Percentiles rank a stretch among this genome's conserved stretches.
phyloP scores from a whole-genome alignment of 768 basidiomycete genomes.

The Tylopilus rubrobrunneus region DNA sequence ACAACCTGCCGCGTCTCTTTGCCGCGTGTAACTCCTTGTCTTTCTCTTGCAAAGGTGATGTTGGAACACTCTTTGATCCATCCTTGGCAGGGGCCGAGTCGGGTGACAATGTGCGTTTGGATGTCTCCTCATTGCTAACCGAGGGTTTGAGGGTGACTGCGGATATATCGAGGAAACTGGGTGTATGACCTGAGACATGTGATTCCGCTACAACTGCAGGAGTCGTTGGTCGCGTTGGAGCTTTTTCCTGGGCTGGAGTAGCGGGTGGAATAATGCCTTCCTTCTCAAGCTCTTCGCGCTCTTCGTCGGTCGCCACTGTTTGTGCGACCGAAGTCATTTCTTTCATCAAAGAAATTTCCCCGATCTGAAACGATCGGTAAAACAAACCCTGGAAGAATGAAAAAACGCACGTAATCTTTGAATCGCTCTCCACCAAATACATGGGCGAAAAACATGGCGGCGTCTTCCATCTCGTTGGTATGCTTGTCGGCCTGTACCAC shows the following conservation, averaged over 20 bases:
- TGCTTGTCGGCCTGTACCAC: conserved; percentile 63
- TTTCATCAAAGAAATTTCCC: conserved; percentile 94
- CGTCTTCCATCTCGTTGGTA: conserved; percentile 84
- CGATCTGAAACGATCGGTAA: conserved; percentile 58
- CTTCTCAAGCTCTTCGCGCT: conserved; percentile 81
- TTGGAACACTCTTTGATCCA: conserved; percentile 22
- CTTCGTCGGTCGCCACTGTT: conserved; percentile 90
- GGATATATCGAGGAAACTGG: conserved; percentile 12
- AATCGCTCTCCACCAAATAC: conserved; percentile 96
- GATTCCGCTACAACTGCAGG: conserved; percentile 7
- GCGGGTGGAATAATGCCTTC: conserved; percentile 43
- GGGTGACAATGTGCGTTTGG: conserved; percentile 12
- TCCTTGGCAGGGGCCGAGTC: conserved; percentile 17
- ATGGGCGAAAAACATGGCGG: conserved; percentile 90
- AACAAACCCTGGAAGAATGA: background rate
- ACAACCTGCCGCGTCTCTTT: conserved; percentile 48
- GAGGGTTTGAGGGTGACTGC: conserved; percentile 18
- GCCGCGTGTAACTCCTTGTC: conserved; percentile 36
- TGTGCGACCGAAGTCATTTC: conserved; percentile 84
- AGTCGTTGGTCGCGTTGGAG: conserved; percentile 16
- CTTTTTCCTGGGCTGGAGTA: conserved; percentile 14
- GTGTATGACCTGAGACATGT: conserved; percentile 3
- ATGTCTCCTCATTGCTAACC: conserved; percentile 14
- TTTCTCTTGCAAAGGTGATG: conserved; percentile 29
- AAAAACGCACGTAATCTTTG: conserved; percentile 70